A percentile compares a stretch with the other conserved stretches of the same genome.
These are phyloP conservation scores for Nicotiana tomentosiformis DNA, from an alignment of 257 asterid genomes.

Conservation along the genomic window DNA sequence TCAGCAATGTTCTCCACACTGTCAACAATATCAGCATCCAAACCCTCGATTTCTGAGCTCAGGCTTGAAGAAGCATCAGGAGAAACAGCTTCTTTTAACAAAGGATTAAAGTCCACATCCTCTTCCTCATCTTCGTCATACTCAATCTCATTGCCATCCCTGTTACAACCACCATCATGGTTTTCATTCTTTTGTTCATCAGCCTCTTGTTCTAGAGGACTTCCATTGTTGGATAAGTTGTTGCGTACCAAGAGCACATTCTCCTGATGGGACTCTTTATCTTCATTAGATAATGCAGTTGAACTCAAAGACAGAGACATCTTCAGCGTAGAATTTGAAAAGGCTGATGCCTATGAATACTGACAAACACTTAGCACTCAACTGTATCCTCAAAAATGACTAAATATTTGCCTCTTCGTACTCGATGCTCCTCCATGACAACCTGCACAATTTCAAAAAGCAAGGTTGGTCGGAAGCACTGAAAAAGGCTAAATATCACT, in stretches of 20 bases:
- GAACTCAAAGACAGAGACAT: constrained; percentile 4
- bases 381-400: constrained; percentile 6
- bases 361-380: background rate
- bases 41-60: constrained; percentile 83
- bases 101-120: constrained; percentile 87
- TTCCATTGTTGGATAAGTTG: constrained; percentile 13
- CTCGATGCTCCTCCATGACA: background rate
- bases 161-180: constrained; percentile 22
- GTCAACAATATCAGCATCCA: constrained; percentile 62
- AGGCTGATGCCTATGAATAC: background rate
- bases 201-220: constrained; percentile 28
- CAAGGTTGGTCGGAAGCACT: background rate
- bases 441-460: background rate
- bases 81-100: constrained; percentile 53
- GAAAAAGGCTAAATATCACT: background rate
- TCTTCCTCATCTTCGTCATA: constrained; percentile 67
- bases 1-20: constrained; percentile 34
- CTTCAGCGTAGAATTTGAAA: background rate
- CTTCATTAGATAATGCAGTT: constrained; percentile 1
- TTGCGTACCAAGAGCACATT: background rate
- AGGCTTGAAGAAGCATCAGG: constrained; percentile 82
- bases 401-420: background rate
- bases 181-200: constrained; percentile 25
- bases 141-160: constrained; percentile 22
- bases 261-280: background rate